Percentiles rank a stretch among this genome's conserved stretches.
Evolutionary conservation across 306 rosid species (phyloP).

Genomic region (barrel medic (Medicago truncatula)): MtrunA17r5.0-ANR NC_053044.1:32395001-32395500

Average conservation of each 20-base stretch:
- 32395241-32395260: not conserved
- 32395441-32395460: no score
- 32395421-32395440: no score
- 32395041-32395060: slow-evolving; percentile 22
- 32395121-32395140: slow-evolving; percentile 25
- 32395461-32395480: not conserved
- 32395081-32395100: slow-evolving; percentile 24
- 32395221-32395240: slow-evolving; percentile 2
- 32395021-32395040: not conserved
- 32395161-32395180: slow-evolving; percentile 33
- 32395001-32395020: slow-evolving; percentile 20
- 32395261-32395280: not conserved
- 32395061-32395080: not conserved
- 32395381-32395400: not conserved
- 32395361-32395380: slow-evolving; percentile 3
- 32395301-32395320: slow-evolving; percentile 22
- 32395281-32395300: slow-evolving; percentile 5
- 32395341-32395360: no score
- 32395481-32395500: slow-evolving; percentile 3
- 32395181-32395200: slow-evolving; percentile 21
- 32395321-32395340: slow-evolving; percentile 20
- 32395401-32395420: no score
- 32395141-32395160: slow-evolving; percentile 23
- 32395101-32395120: slow-evolving; percentile 24
- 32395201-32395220: slow-evolving; percentile 23